phyloP scores from a whole-genome alignment of 495 filamentous ascomycete species.

The Haplographium delicatum region DNA sequence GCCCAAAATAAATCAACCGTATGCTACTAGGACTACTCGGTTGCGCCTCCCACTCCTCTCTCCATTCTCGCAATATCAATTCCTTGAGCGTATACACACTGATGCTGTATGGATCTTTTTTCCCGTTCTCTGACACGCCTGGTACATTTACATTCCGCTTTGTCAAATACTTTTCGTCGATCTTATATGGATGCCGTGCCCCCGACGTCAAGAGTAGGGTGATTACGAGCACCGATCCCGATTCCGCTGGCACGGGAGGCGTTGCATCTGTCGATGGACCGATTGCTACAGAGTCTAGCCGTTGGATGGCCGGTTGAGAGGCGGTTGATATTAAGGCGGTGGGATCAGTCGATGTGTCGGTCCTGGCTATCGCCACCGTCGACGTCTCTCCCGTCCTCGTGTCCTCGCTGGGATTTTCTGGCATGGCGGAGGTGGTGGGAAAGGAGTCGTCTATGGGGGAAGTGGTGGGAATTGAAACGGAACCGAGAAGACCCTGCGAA shows the following conservation, averaged over 20 bases:
- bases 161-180: slow-evolving; percentile 77
- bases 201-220: slow-evolving; percentile 77
- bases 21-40: slow-evolving; percentile 81
- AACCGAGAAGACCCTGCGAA: slow-evolving; percentile 11
- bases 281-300: slow-evolving; percentile 17
- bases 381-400: background rate
- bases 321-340: background rate
- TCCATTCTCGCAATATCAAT: slow-evolving; percentile 85
- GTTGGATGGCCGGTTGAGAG: slow-evolving; percentile 6
- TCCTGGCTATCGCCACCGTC: no score
- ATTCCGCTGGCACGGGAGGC: slow-evolving; percentile 5
- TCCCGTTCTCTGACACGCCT: slow-evolving; percentile 45
- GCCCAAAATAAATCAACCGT: slow-evolving; percentile 82
- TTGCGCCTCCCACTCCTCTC: slow-evolving; percentile 81
- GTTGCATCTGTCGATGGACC: slow-evolving; percentile 14
- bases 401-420: slow-evolving; percentile 8
- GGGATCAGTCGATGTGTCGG: background rate
- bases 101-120: slow-evolving; percentile 76
- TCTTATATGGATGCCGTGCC: slow-evolving; percentile 77
- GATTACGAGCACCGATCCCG: slow-evolving; percentile 33
- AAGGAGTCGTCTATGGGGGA: slow-evolving; percentile 8
- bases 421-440: background rate
- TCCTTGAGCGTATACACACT: slow-evolving; percentile 90
- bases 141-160: slow-evolving; percentile 73
- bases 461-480: slow-evolving; percentile 16